phyloP scores from a whole-genome alignment of 2,329 filamentous ascomycete genomes.

The Fusarium nanum region DNA sequence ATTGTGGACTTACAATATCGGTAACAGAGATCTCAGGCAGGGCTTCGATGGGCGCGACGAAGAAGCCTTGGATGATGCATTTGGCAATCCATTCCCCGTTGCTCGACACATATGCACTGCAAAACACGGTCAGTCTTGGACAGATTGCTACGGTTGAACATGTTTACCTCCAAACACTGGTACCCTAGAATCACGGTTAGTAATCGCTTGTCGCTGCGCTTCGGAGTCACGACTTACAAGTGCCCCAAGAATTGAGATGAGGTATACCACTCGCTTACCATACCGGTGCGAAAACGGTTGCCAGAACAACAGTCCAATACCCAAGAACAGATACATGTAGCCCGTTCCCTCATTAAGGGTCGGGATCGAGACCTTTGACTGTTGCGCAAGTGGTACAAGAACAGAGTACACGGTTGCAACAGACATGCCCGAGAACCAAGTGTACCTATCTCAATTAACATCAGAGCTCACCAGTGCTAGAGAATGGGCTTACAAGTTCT shows the following conservation, averaged over 20 bases:
- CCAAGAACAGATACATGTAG: slow-evolving; percentile 58
- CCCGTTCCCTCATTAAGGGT: slow-evolving; percentile 56
- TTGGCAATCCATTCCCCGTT: slow-evolving; percentile 59
- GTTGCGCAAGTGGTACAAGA: slow-evolving; percentile 51
- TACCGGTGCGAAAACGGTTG: slow-evolving; percentile 60
- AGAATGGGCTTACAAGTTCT: slow-evolving; percentile 44
- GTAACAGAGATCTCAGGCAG: slow-evolving; percentile 59
- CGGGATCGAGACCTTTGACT: slow-evolving; percentile 48
- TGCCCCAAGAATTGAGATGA: slow-evolving; percentile 52
- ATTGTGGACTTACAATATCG: slow-evolving; percentile 49
- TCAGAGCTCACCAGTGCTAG: rapidly evolving
- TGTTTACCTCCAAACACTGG: slow-evolving; percentile 42
- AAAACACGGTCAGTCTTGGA: neutral
- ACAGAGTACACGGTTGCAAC: slow-evolving; percentile 55
- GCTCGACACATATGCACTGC: slow-evolving; percentile 53
- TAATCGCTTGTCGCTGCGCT: rapidly evolving
- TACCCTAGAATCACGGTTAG: slow-evolving; percentile 17
- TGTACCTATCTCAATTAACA: slow-evolving; percentile 46
- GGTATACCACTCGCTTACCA: slow-evolving; percentile 54
- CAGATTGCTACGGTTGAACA: rapidly evolving
- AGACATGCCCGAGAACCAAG: slow-evolving; percentile 56
- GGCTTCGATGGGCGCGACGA: slow-evolving; percentile 59
- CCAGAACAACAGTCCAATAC: slow-evolving; percentile 60
- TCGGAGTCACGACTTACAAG: slow-evolving; percentile 36
- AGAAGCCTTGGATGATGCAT: slow-evolving; percentile 58